Evolutionary conservation across 352 stramenopile genomes (phyloP).

Genomic region (Aphanomyces euteiches): DNA sequence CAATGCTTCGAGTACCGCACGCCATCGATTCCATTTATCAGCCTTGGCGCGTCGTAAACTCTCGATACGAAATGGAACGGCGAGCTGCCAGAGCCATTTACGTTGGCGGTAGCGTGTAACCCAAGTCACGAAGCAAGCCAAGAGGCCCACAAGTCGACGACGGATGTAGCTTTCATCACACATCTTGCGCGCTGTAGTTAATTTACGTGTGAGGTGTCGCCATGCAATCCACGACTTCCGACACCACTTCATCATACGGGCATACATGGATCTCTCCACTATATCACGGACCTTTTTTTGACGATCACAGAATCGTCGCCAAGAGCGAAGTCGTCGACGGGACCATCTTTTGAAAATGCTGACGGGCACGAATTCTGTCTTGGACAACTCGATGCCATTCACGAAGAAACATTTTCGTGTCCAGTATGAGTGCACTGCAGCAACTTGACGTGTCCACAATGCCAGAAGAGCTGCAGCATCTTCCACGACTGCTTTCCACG

Average conservation of each 20-base stretch:
- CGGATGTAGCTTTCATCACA: not conserved
- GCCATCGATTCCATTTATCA: not conserved
- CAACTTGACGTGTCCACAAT: not conserved
- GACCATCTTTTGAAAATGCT: not conserved
- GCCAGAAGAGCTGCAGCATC: not conserved
- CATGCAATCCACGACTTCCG: not conserved
- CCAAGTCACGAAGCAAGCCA: constrained; percentile 10
- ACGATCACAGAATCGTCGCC: not conserved
- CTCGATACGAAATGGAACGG: not conserved
- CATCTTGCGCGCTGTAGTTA: not conserved
- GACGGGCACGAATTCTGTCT: not conserved
- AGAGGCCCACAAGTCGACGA: not conserved
- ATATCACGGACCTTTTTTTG: not conserved
- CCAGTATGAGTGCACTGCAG: not conserved
- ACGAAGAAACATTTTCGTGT: constrained; percentile 4
- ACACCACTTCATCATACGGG: not conserved
- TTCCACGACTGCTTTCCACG: constrained; percentile 1
- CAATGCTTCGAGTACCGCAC: not conserved
- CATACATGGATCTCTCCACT: not conserved
- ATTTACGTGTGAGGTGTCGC: not conserved
- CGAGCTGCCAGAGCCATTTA: not conserved
- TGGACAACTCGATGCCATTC: not conserved
- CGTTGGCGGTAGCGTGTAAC: not conserved
- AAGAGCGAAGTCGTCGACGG: not conserved
- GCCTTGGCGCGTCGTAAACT: not conserved